phyloP scores from a whole-genome alignment of 1,284 basidiomycete genomes.

The Leccinum solheimii region DNA sequence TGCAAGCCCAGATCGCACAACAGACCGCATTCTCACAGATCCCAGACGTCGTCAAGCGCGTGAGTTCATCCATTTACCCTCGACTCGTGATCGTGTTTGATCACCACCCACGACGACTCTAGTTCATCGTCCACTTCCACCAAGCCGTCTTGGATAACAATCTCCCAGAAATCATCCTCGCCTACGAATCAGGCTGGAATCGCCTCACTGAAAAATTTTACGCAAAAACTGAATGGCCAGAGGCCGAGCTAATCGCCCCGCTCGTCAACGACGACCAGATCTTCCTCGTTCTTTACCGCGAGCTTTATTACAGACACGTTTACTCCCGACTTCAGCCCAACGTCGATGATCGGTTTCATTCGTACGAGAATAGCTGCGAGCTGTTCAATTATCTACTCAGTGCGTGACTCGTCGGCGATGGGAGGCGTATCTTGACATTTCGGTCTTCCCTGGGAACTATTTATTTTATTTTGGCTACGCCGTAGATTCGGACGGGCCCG shows the following conservation, averaged over 20 bases:
- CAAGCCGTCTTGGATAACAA: slow-evolving; percentile 87
- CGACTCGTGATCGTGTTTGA: neutral
- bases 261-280: slow-evolving; percentile 93
- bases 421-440: neutral
- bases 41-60: slow-evolving; percentile 79
- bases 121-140: slow-evolving; percentile 93
- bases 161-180: slow-evolving; percentile 83
- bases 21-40: slow-evolving; percentile 76
- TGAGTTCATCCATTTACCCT: slow-evolving; percentile 38
- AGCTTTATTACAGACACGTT: slow-evolving; percentile 92
- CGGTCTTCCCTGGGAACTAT: neutral
- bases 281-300: slow-evolving; percentile 95
- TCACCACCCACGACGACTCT: neutral
- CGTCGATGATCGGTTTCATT: slow-evolving; percentile 97
- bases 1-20: slow-evolving; percentile 80
- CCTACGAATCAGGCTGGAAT: slow-evolving; percentile 97
- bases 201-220: slow-evolving; percentile 96
- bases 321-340: slow-evolving; percentile 95
- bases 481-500: slow-evolving; percentile 91
- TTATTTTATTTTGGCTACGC: neutral
- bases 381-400: slow-evolving; percentile 94
- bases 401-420: slow-evolving; percentile 35
- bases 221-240: slow-evolving; percentile 93
- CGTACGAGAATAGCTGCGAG: slow-evolving; percentile 98
- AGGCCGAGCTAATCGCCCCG: slow-evolving; percentile 93